A percentile compares a stretch with the other conserved stretches of the same genome.
Conservation (phyloP, 2,329 filamentous ascomycete species). For the Colletotrichum agaves region DNA sequence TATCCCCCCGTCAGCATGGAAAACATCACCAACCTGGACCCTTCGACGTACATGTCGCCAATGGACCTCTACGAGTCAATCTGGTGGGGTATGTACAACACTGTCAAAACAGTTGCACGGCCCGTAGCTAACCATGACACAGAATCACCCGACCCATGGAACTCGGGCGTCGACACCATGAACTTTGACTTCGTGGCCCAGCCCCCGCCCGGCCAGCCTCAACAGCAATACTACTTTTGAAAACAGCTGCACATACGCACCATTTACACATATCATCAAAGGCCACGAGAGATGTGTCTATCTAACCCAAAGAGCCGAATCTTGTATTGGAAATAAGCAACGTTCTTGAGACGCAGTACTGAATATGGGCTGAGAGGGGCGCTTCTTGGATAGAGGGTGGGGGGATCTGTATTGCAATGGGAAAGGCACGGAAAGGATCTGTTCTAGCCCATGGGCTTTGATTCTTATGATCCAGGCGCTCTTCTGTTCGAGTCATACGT, state of each 20-base stretch:
- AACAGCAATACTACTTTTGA: slow-evolving; percentile 67
- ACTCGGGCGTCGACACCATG: slow-evolving; percentile 64
- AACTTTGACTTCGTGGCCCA: slow-evolving; percentile 71
- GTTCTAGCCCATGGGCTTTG: no score
- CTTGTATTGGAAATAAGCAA: no score
- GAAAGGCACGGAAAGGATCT: no score
- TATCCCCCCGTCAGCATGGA: slow-evolving; percentile 54
- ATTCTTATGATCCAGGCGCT: no score
- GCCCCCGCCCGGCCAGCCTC: slow-evolving; percentile 66
- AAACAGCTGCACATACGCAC: background rate
- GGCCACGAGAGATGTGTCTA: background rate
- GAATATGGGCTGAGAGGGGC: background rate
- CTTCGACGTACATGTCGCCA: slow-evolving; percentile 69
- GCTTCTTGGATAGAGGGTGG: background rate
- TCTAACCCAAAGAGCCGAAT: no score
- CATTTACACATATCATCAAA: background rate
- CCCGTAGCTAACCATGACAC: slow-evolving; percentile 17
- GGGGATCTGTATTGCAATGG: background rate
- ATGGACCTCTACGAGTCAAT: slow-evolving; percentile 77
- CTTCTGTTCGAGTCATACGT: no score
- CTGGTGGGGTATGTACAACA: slow-evolving; percentile 68
- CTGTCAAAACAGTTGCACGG: slow-evolving; percentile 32
- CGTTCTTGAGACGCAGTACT: background rate
- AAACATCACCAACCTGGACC: slow-evolving; percentile 62
- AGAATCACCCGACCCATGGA: slow-evolving; percentile 71